Evolutionary conservation across 768 basidiomycete species (phyloP).

Genomic region (Tulasnella sp.): DNA sequence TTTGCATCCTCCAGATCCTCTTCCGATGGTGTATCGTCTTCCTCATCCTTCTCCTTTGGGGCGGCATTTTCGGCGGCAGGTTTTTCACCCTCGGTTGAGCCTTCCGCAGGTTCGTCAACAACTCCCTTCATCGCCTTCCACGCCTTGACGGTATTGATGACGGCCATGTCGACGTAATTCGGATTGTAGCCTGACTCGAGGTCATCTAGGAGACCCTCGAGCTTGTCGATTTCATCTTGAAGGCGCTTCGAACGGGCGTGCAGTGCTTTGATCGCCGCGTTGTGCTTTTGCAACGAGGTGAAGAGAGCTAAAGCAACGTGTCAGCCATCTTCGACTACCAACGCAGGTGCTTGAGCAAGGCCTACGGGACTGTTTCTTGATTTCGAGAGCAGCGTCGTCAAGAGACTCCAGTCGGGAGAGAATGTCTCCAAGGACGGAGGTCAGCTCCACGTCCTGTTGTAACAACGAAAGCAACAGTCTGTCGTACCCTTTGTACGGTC

Average conservation of each 20-base stretch:
- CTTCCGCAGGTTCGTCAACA: constrained; percentile 39
- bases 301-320: constrained; percentile 62
- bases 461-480: not conserved
- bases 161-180: constrained; percentile 99
- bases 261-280: constrained; percentile 71
- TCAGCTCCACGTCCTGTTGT: not conserved
- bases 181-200: constrained; percentile 89
- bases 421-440: constrained; percentile 49
- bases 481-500: constrained; percentile 61
- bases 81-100: constrained; percentile 19
- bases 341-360: constrained; percentile 18
- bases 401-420: constrained; percentile 73
- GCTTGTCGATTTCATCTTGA: constrained; percentile 65
- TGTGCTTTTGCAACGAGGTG: constrained; percentile 64
- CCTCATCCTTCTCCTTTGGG: constrained; percentile 35
- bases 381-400: constrained; percentile 74
- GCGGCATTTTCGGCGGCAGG: constrained; percentile 1
- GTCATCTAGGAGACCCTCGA: constrained; percentile 77
- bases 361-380: constrained; percentile 83
- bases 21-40: constrained; percentile 34
- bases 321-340: not conserved
- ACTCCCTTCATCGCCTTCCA: constrained; percentile 73
- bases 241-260: constrained; percentile 67
- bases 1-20: constrained; percentile 46
- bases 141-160: constrained; percentile 91